Evolutionary conservation across 2,329 filamentous ascomycete species (phyloP).

Genomic region (Fusarium phyllophilum): DNA sequence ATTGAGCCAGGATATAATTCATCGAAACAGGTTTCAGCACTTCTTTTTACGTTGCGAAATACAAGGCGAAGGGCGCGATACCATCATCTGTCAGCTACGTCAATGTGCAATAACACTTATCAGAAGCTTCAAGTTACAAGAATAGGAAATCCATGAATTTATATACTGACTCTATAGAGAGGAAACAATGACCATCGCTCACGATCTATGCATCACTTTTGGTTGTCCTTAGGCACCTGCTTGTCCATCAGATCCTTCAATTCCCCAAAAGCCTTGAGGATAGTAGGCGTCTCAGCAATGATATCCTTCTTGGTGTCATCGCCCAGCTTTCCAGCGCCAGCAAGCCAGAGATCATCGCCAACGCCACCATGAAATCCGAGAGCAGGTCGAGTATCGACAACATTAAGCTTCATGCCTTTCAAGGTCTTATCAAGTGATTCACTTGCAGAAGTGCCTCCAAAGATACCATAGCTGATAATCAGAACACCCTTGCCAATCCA

Average conservation of each 20-base stretch:
- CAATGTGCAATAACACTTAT: rapidly evolving
- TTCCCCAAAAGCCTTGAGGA: conserved; percentile 19
- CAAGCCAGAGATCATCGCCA: conserved; percentile 19
- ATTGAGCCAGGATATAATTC: rapidly evolving
- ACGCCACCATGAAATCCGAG: conserved; percentile 9
- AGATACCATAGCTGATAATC: conserved; percentile 30
- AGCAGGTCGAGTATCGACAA: conserved; percentile 13
- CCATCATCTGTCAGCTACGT: not conserved
- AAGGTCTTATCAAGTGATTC: not conserved
- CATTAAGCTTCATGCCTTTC: conserved; percentile 21
- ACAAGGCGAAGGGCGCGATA: rapidly evolving
- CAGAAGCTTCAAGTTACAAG: not conserved
- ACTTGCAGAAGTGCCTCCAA: conserved; percentile 4
- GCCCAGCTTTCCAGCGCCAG: conserved; percentile 3
- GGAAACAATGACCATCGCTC: rapidly evolving
- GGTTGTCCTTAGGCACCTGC: not conserved
- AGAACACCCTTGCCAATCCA: conserved; percentile 48
- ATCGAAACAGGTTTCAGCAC: no score
- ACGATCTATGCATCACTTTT: not conserved
- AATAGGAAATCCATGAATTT: not conserved
- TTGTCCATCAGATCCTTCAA: conserved; percentile 13
- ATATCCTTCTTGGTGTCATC: conserved; percentile 30
- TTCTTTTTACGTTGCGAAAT: no score
- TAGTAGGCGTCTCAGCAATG: not conserved
- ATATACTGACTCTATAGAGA: not conserved